phyloP scores from a whole-genome alignment of 805 yeast species.

The Myxozyma neotropica region DNA sequence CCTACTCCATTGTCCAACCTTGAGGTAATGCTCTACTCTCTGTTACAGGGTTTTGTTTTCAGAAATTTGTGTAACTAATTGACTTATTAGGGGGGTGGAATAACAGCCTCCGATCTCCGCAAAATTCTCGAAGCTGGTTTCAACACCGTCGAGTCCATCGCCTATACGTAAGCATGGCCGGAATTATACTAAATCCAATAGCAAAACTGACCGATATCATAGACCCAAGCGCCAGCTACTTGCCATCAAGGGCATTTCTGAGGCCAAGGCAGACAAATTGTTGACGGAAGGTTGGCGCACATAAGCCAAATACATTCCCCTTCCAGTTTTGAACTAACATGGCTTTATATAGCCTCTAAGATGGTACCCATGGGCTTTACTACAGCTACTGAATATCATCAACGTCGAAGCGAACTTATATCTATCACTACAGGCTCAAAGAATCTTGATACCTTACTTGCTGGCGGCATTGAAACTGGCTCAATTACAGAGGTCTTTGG shows the following conservation, averaged over 20 bases:
- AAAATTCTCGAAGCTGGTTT: slow-evolving; percentile 81
- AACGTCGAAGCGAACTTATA: slow-evolving; percentile 84
- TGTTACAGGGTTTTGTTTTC: not conserved
- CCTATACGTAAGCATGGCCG: slow-evolving; percentile 60
- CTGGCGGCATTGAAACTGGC: slow-evolving; percentile 98
- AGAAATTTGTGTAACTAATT: not conserved
- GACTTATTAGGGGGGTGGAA: slow-evolving; percentile 70
- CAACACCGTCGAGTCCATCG: slow-evolving; percentile 89
- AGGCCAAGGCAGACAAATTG: slow-evolving; percentile 88
- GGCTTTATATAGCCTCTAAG: slow-evolving; percentile 58
- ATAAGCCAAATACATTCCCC: no score
- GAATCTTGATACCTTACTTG: slow-evolving; percentile 85
- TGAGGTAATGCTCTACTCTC: slow-evolving; percentile 19
- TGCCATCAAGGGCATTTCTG: slow-evolving; percentile 87
- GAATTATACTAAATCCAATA: not conserved
- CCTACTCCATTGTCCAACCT: slow-evolving; percentile 34
- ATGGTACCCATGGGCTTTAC: slow-evolving; percentile 95
- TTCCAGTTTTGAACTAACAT: no score
- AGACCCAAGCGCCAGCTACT: slow-evolving; percentile 74
- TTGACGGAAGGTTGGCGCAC: slow-evolving; percentile 54
- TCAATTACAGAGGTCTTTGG: slow-evolving; percentile 96
- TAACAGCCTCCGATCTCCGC: slow-evolving; percentile 72
- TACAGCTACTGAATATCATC: slow-evolving; percentile 92
- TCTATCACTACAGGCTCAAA: slow-evolving; percentile 95
- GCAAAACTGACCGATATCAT: not conserved